A percentile compares a stretch with the other conserved stretches of the same genome.
Conservation (phyloP, 306 rosid species). For the Corylus heterophylla region DNA sequence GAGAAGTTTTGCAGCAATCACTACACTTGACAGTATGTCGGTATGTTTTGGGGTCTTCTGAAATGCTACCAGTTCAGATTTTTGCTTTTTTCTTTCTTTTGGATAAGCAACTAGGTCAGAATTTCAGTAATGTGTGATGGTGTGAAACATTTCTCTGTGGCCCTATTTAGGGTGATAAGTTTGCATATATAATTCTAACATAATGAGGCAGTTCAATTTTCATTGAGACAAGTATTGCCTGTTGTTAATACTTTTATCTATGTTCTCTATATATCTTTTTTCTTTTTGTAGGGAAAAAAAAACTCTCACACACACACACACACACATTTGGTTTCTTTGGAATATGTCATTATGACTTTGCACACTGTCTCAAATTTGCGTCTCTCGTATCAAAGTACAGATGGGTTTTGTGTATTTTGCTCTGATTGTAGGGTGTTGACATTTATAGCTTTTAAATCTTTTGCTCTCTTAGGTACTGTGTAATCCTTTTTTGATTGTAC, state of each 20-base stretch:
- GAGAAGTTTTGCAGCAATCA: background rate
- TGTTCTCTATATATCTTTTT: background rate
- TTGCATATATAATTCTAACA: background rate
- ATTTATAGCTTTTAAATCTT: background rate
- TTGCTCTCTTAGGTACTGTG: conserved; percentile 7
- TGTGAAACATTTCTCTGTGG: background rate
- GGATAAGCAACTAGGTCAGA: background rate
- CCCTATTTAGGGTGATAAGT: background rate
- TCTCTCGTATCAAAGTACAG: background rate
- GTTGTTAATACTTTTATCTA: background rate
- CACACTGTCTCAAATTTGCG: background rate
- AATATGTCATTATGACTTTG: background rate
- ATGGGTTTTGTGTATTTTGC: background rate
- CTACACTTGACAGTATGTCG: background rate
- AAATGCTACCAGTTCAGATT: background rate
- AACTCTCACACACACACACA: background rate
- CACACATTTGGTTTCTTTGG: background rate
- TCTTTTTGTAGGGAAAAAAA: background rate
- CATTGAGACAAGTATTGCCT: background rate
- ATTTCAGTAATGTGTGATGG: background rate
- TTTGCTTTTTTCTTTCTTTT: background rate
- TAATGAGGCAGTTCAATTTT: background rate
- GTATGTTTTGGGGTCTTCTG: background rate
- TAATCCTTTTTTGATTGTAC: background rate
- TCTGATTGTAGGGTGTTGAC: background rate